phyloP scores from a whole-genome alignment of 73 alveolate species.

The Strombidium stylifer region DNA sequence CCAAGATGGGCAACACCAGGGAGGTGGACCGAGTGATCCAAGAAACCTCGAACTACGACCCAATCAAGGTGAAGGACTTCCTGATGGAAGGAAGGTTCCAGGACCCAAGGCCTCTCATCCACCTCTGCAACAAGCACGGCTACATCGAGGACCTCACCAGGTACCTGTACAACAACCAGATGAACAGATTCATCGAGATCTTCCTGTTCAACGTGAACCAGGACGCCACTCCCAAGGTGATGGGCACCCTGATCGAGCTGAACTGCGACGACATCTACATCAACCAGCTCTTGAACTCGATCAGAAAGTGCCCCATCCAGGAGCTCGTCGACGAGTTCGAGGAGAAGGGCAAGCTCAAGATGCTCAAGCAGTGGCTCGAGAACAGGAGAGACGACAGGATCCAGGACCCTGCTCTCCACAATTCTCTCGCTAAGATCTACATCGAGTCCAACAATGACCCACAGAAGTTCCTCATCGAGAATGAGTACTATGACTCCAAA shows the following conservation, averaged over 20 bases:
- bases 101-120: slow-evolving; percentile 99
- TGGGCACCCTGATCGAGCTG: slow-evolving; percentile 96
- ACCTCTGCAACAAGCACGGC: slow-evolving; percentile 98
- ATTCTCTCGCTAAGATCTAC: slow-evolving; percentile 97
- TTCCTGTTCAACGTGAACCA: slow-evolving; percentile 94
- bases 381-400: slow-evolving; percentile 99
- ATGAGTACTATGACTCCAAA: slow-evolving; percentile 98
- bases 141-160: slow-evolving; percentile 98
- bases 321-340: slow-evolving; percentile 94
- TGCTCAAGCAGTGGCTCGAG: slow-evolving; percentile 98
- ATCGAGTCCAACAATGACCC: slow-evolving; percentile 97
- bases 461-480: slow-evolving; percentile 95
- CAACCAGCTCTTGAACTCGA: slow-evolving; percentile 87
- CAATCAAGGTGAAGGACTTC: slow-evolving; percentile 98
- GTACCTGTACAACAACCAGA: slow-evolving; percentile 96
- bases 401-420: slow-evolving; percentile 97
- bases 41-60: slow-evolving; percentile 94
- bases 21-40: slow-evolving; percentile 99
- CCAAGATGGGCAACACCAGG: slow-evolving; percentile 94
- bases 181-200: slow-evolving; percentile 97
- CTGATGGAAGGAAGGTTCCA: slow-evolving; percentile 94
- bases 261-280: slow-evolving; percentile 96
- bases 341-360: slow-evolving; percentile 95
- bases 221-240: slow-evolving; percentile 96
- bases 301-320: slow-evolving; percentile 94